Base-by-base conservation (phyloP, 2,329 filamentous ascomycete species). In the Aspergillus unguis region DNA sequence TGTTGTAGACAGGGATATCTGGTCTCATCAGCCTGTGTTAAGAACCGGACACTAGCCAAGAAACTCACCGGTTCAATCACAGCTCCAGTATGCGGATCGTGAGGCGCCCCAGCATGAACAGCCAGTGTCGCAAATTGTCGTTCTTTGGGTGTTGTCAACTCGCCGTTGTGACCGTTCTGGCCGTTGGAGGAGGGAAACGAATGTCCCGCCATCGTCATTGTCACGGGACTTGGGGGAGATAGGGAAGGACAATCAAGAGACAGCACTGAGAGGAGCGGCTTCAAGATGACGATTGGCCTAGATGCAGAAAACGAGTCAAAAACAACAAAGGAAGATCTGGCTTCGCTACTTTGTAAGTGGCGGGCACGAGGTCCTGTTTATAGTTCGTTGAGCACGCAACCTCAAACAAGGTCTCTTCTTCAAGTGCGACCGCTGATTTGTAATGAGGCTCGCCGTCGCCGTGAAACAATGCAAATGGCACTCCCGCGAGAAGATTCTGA, bases 1-100 rank as follows among this genome's bases (percentile, higher is more conserved):
- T 5, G 94, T 99, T 11, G 94, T 97, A 26, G 92, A 96, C 26
- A 99, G 84, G 7, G 92, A 96, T 71, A 99, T 96, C 80, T 84
- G 37, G 3, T 11, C n/a, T 11, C 33, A 46, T 57, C 29, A 57
- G 48, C 32, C 11, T 26, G 6, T 44, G 41, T 25, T 5, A 9
- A 27, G 37, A 17, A 28, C 17, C 17, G 17, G 17, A 17, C 17
- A 17, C 17, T 17, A 17, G 17, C 17, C 17, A 17, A 17, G 17
- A 47, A 46, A 65, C 78, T 59, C 68, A 84, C 82, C 63, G 94
- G 77, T 75, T 94, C 90, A 71, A 99, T 99, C 65, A 99, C 94
- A 62, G 94, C 94, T 58, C 94, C 94, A 26, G 92, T 99, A 37
- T 83, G 78, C 44, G 92, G 88, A 75, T 99, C 94, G 71, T 95